These are phyloP conservation scores for Saccharum officinarum DNA, from an alignment of 176 grass and related monocot species.

Conservation along the genomic window DNA sequence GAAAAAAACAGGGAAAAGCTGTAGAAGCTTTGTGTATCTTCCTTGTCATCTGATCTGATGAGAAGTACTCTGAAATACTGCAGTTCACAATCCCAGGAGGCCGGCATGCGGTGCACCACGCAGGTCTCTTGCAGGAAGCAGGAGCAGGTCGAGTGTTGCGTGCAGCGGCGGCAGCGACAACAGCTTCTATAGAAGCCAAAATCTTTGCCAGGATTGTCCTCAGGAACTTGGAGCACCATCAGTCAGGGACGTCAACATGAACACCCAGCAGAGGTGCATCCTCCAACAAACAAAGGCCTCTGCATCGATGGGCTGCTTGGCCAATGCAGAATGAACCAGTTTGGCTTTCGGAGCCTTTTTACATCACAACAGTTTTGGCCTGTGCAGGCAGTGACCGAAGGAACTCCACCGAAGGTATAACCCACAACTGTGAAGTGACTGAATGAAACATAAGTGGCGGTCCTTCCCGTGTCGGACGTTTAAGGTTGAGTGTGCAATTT, in stretches of 20 bases:
- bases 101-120: slow-evolving; percentile 83
- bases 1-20: not conserved
- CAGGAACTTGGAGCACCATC: slow-evolving; percentile 96
- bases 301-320: slow-evolving; percentile 2
- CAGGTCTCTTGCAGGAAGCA: slow-evolving; percentile 76
- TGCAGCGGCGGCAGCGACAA: slow-evolving; percentile 70
- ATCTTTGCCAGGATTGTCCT: slow-evolving; percentile 94
- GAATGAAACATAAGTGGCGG: not conserved
- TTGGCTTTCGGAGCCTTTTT: slow-evolving; percentile 14
- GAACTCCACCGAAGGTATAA: not conserved
- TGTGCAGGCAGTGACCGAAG: not conserved
- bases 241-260: slow-evolving; percentile 60
- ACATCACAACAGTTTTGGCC: not conserved
- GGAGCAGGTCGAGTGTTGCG: slow-evolving; percentile 80
- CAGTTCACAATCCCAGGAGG: slow-evolving; percentile 98
- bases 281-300: slow-evolving; percentile 9
- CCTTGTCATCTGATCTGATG: slow-evolving; percentile 27
- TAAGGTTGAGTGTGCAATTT: slow-evolving; percentile 36
- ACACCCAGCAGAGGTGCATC: not conserved
- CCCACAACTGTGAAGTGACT: not conserved
- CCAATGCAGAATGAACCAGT: slow-evolving; percentile 19
- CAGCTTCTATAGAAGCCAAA: slow-evolving; percentile 95
- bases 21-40: not conserved
- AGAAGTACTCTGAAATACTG: slow-evolving; percentile 33
- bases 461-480: not conserved